These are phyloP conservation scores for Hansenula lynferdii DNA, from an alignment of 1,139 yeast genomes.

Conservation along the genomic window DNA sequence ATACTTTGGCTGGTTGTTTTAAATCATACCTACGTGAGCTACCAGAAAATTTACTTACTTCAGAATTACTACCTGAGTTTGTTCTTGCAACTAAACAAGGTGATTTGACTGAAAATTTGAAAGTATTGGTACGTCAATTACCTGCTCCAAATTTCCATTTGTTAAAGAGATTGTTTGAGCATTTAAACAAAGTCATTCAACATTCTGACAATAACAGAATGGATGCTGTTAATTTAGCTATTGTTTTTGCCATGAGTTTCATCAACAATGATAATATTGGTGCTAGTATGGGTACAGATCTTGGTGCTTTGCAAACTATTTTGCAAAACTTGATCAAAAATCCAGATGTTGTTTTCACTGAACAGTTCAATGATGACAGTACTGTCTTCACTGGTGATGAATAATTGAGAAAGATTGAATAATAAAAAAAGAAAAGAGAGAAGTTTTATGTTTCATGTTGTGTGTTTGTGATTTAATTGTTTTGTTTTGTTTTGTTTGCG, in stretches of 20 bases:
- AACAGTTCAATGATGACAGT: conserved; percentile 9
- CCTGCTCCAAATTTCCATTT: conserved; percentile 68
- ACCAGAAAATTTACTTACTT: conserved; percentile 81
- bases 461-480: neutral
- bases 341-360: conserved; percentile 25
- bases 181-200: conserved; percentile 57
- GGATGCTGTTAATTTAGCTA: conserved; percentile 78
- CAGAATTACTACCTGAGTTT: conserved; percentile 48
- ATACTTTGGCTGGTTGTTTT: conserved; percentile 86
- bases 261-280: conserved; percentile 36
- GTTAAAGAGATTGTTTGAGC: conserved; percentile 61
- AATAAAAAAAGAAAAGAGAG: neutral
- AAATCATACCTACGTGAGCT: conserved; percentile 82
- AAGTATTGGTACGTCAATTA: conserved; percentile 39
- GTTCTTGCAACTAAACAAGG: conserved; percentile 32
- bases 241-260: conserved; percentile 64
- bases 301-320: conserved; percentile 36
- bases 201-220: conserved; percentile 64
- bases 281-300: conserved; percentile 34
- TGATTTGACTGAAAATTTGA: conserved; percentile 34
- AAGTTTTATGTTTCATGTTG: neutral
- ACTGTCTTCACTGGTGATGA: conserved; percentile 8
- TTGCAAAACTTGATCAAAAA: conserved; percentile 30
- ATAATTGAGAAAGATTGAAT: neutral
- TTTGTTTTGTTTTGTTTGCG: neutral